phyloP scores from a whole-genome alignment of 176 grass and related monocot genomes.

The Eremochloa ophiuroides region DNA sequence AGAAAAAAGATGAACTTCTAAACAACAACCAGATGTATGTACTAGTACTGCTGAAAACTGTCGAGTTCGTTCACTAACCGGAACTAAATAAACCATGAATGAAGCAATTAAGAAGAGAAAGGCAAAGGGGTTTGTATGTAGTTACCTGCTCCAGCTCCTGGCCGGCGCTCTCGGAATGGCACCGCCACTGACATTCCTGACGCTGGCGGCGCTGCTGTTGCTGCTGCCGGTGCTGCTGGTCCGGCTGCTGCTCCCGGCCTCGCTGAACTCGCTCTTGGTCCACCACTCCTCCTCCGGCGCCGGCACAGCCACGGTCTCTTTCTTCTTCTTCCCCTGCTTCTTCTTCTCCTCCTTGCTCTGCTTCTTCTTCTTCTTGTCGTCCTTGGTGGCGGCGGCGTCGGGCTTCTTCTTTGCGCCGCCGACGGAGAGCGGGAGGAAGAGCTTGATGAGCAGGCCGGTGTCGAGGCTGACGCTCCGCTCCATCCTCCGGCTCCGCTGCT shows the following conservation, averaged over 20 bases:
- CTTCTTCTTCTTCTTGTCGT: neutral
- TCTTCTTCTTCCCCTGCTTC: neutral
- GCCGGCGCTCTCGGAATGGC: neutral
- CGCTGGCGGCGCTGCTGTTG: constrained; percentile 20
- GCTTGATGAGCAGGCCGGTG: constrained; percentile 61
- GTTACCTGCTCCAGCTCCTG: constrained; percentile 45
- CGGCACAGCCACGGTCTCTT: neutral
- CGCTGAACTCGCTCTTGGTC: constrained; percentile 57
- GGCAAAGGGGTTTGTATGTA: neutral
- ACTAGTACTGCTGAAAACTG: neutral
- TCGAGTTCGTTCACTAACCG: neutral
- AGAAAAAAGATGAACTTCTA: neutral
- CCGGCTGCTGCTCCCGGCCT: constrained; percentile 45
- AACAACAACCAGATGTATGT: neutral
- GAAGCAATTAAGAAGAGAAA: neutral
- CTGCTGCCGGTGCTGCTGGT: constrained; percentile 57
- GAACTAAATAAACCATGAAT: neutral
- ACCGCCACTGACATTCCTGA: constrained; percentile 21
- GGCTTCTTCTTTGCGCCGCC: constrained; percentile 57
- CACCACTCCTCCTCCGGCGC: constrained; percentile 47
- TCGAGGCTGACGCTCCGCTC: constrained; percentile 58
- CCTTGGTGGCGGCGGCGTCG: neutral
- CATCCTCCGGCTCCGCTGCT: constrained; percentile 37
- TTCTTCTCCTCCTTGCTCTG: neutral
- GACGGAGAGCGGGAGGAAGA: constrained; percentile 59